Base-by-base conservation (phyloP, 2,329 filamentous ascomycete species). In the Exophiala calicioides region DNA sequence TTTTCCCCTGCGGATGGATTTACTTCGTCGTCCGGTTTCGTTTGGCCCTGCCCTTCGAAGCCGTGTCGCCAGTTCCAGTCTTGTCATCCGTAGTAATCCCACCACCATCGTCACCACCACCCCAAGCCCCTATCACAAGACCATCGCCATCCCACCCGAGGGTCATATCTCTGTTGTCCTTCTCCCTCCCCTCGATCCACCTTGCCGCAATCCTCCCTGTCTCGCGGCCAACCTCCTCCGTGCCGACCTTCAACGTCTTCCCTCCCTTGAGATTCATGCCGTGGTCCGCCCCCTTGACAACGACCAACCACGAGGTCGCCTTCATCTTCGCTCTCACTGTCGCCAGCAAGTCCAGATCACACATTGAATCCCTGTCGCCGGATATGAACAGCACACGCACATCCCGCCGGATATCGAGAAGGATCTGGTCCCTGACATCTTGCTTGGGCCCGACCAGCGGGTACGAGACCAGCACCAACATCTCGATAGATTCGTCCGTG, bases 251-350 rank as follows among this genome's bases (percentile, higher is more conserved):
- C 31, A 51, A 32, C 32, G 50, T 47, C 36, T 38, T 46, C 2
- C 49, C 52, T 5, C 54, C 54, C n/a, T 44, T 42, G 12, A 59
- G 6, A 26, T 45, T 50, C 57, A 59, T 58, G 3, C 57, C 55
- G 30, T 59, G 57, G 44, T 58, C 55, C 9, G 55, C 57, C 3
- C 50, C 57, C 10, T 47, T 20, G 5, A 59, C 55, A 5, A 49
- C 27, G 6, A 51, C 48, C 37, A 56, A 15, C 55, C 45, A 53
- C 3, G 34, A 45, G 15, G 19, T 49, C 6, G 55, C 57, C 32
- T 48, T 50, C 57, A 59, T 59, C 40, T 57, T 58, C 12, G 7
- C 33, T n/a, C 49, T 37, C 9, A 59, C 45, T 16, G 24, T n/a
- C 4, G 43, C 21, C 21, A 59, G 30, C 21, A 29, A 34, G 16